A percentile compares a stretch with the other conserved stretches of the same genome.
phyloP scores from a whole-genome alignment of 495 filamentous ascomycete species.

The Rusavskia elegans region DNA sequence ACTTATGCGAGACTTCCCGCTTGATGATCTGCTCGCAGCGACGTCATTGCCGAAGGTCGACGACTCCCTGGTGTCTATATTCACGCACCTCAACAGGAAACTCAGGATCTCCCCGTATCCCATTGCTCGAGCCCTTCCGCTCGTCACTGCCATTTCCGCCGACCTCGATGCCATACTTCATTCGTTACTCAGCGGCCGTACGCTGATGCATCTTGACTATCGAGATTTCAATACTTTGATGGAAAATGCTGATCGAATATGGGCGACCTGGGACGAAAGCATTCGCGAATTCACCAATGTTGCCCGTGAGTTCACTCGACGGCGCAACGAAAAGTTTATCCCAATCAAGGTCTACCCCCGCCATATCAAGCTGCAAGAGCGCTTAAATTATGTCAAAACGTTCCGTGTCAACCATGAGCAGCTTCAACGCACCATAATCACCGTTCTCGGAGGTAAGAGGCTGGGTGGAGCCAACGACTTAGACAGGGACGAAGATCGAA shows the following conservation, averaged over 20 bases:
- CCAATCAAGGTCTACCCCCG: slow-evolving; percentile 84
- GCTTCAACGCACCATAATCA: slow-evolving; percentile 85
- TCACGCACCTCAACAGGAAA: slow-evolving; percentile 91
- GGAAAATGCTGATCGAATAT: slow-evolving; percentile 69
- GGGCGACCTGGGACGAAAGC: slow-evolving; percentile 84
- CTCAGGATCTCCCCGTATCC: slow-evolving; percentile 89
- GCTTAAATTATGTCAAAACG: slow-evolving; percentile 79
- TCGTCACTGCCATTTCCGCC: slow-evolving; percentile 96
- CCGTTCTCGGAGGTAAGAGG: slow-evolving; percentile 68
- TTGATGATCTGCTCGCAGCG: slow-evolving; percentile 85
- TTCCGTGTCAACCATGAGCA: slow-evolving; percentile 97
- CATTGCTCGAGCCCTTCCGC: slow-evolving; percentile 72
- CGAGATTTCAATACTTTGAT: slow-evolving; percentile 76
- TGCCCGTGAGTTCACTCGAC: slow-evolving; percentile 79
- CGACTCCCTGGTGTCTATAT: slow-evolving; percentile 74
- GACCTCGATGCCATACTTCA: slow-evolving; percentile 81
- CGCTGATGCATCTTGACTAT: slow-evolving; percentile 83
- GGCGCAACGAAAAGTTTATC: slow-evolving; percentile 91
- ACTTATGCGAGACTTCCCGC: slow-evolving; percentile 92
- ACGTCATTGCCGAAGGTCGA: slow-evolving; percentile 81
- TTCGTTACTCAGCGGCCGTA: slow-evolving; percentile 64
- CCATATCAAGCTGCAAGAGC: slow-evolving; percentile 73
- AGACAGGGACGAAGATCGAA: slow-evolving; percentile 31
- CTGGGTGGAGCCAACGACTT: slow-evolving; percentile 28
- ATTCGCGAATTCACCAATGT: slow-evolving; percentile 96